Base-by-base conservation (phyloP, 192 early-diverging fungal genomes). In the Podila clonocystis region DNA sequence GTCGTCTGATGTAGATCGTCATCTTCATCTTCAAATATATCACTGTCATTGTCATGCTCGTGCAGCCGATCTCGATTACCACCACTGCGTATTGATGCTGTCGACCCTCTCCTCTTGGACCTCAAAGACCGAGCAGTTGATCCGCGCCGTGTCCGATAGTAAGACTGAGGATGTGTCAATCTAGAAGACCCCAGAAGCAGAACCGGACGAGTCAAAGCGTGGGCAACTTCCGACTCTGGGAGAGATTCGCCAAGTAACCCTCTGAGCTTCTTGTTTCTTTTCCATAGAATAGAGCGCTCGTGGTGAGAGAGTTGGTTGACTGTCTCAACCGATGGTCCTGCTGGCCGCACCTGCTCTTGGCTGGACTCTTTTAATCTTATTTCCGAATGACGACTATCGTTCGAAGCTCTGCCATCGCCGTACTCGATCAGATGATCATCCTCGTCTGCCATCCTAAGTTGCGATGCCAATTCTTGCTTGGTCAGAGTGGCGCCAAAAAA, bases 181-280 rank as follows among this genome's bases (percentile, higher is more conserved):
- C 52, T 55, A 3, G 52, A 55, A 7, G 52, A 55, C 6, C 24
- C 24, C 19, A 55, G 24, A 49, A 72, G 22, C 34, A 80, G 38
- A 1, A 80, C 60, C 24, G 84, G 84, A 3, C 62, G 59, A 6
- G 75, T 82, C 60, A 85, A 60, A 5, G 80, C 63, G 28, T 67
- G 30, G 2, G 72, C 68, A 1, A 85, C 72, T 20, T 74, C 67
- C 17, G 73, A 48, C 58, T 82, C 84, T 52, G 75, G 75, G 2
- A 85, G 50, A 31, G 79, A 57, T 50, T 85, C 75, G 22, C 84
- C 84, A 0, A 85, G 31, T 12, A 85, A 30, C 24, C 62, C 72
- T 41, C 70, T 38, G 19, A 85, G 65, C 45, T 85, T 85, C 63
- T 75, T 85, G 57, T 62, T 85, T 7, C 82, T 65, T 50, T 82